Evolutionary conservation across 1,139 yeast genomes (phyloP).

Genomic region (Kodamaea ohmeri): DNA sequence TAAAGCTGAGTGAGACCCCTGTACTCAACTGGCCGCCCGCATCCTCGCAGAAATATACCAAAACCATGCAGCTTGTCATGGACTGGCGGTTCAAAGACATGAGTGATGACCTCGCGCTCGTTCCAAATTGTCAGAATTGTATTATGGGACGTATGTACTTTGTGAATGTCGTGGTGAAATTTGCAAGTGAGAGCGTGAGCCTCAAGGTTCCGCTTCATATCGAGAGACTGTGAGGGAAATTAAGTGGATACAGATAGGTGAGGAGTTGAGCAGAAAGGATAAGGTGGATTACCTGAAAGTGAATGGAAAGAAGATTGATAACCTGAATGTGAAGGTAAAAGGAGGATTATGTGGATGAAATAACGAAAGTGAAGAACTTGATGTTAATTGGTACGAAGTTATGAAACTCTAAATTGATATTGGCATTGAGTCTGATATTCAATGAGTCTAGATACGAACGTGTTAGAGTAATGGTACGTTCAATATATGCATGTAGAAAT

Average conservation of each 20-base stretch:
- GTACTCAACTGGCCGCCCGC: background rate
- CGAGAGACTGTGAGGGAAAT: too few relatives aligned
- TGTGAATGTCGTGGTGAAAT: slow-evolving; percentile 17
- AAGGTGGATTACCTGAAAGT: too few relatives aligned
- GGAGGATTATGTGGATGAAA: background rate
- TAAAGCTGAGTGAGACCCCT: slow-evolving; percentile 8
- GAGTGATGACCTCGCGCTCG: slow-evolving; percentile 15
- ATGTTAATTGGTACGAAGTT: too few relatives aligned
- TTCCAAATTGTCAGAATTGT: slow-evolving; percentile 30
- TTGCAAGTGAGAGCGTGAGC: slow-evolving; percentile 19
- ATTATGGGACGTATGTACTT: slow-evolving; percentile 27
- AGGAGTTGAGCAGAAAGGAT: too few relatives aligned
- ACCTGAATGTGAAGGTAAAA: background rate
- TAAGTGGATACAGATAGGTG: too few relatives aligned
- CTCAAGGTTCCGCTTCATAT: slow-evolving; percentile 22
- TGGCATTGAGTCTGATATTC: too few relatives aligned
- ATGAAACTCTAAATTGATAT: too few relatives aligned
- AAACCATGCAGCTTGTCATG: slow-evolving; percentile 10
- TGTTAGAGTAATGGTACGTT: too few relatives aligned
- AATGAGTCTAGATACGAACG: too few relatives aligned
- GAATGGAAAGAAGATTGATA: too few relatives aligned
- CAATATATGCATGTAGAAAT: too few relatives aligned
- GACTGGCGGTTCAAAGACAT: slow-evolving; percentile 9
- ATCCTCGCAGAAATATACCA: slow-evolving; percentile 6
- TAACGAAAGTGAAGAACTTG: background rate